phyloP scores from a whole-genome alignment of 1,139 yeast genomes.

The Yamadazyma mexicana region DNA sequence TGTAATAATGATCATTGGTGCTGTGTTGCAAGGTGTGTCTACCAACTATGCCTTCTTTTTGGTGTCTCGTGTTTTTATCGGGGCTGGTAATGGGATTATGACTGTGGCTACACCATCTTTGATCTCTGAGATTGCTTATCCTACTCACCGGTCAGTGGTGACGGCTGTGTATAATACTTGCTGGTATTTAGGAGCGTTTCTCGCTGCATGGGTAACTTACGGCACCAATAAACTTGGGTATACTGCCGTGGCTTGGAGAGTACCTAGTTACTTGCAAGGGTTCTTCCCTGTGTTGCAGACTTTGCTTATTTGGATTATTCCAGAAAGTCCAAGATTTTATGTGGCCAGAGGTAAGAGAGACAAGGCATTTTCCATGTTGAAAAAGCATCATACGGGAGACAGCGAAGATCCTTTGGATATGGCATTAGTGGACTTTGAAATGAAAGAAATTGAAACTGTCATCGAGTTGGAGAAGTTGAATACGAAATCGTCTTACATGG shows the following conservation, averaged over 20 bases:
- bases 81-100: slow-evolving; percentile 40
- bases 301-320: slow-evolving; percentile 31
- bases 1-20: slow-evolving; percentile 31
- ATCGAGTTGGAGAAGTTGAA: slow-evolving; percentile 31
- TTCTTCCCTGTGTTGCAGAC: slow-evolving; percentile 28
- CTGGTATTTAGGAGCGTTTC: slow-evolving; percentile 52
- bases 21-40: slow-evolving; percentile 42
- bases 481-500: slow-evolving; percentile 28
- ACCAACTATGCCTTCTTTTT: slow-evolving; percentile 40
- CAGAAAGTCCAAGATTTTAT: slow-evolving; percentile 50
- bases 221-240: slow-evolving; percentile 3
- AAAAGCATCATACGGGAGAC: slow-evolving; percentile 42
- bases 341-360: slow-evolving; percentile 35
- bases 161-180: slow-evolving; percentile 49
- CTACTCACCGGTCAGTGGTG: slow-evolving; percentile 45
- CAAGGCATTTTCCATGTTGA: slow-evolving; percentile 39
- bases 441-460: slow-evolving; percentile 43
- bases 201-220: slow-evolving; percentile 48
- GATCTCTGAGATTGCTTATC: slow-evolving; percentile 44
- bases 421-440: slow-evolving; percentile 41
- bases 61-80: slow-evolving; percentile 38
- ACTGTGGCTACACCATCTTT: slow-evolving; percentile 37
- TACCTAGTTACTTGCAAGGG: slow-evolving; percentile 48
- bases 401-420: slow-evolving; percentile 20
- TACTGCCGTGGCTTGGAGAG: slow-evolving; percentile 30